Percentiles rank a stretch among this genome's conserved stretches.
phyloP scores from a whole-genome alignment of 1,139 yeast species.

The Suhomyces yuchorum region DNA sequence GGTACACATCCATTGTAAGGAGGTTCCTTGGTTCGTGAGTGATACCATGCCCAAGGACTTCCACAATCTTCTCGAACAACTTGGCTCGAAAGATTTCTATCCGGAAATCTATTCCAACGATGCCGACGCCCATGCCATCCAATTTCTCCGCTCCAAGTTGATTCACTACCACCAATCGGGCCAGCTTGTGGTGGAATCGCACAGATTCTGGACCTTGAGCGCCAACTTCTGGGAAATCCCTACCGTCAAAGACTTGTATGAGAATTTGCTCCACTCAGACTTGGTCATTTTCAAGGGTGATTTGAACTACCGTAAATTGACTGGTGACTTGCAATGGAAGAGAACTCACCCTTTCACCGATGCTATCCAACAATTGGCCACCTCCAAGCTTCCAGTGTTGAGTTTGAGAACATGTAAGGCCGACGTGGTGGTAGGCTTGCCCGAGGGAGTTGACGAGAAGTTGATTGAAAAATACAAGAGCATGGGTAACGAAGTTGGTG shows the following conservation, averaged over 20 bases:
- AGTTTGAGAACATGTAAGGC: slow-evolving; percentile 94
- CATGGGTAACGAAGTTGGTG: slow-evolving; percentile 63
- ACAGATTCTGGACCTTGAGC: slow-evolving; percentile 85
- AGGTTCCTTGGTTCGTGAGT: slow-evolving; percentile 96
- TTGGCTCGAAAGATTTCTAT: slow-evolving; percentile 56
- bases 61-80: slow-evolving; percentile 57
- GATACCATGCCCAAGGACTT: slow-evolving; percentile 90
- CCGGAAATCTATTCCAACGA: slow-evolving; percentile 38
- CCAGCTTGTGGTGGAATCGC: slow-evolving; percentile 57
- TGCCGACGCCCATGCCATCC: slow-evolving; percentile 27
- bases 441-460: slow-evolving; percentile 69
- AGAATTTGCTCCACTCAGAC: slow-evolving; percentile 54
- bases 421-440: slow-evolving; percentile 90
- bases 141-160: slow-evolving; percentile 52
- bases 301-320: slow-evolving; percentile 88
- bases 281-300: slow-evolving; percentile 92
- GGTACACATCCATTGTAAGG: slow-evolving; percentile 83
- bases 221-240: slow-evolving; percentile 74
- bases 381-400: slow-evolving; percentile 61
- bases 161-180: slow-evolving; percentile 51
- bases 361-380: slow-evolving; percentile 72
- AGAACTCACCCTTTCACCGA: slow-evolving; percentile 69
- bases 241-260: slow-evolving; percentile 45
- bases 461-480: slow-evolving; percentile 59
- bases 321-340: slow-evolving; percentile 90